A percentile compares a stretch with the other conserved stretches of the same genome.
These are phyloP conservation scores for Fusarium pseudocircinatum DNA, from an alignment of 2,329 filamentous ascomycete genomes.

Conservation along the genomic window DNA sequence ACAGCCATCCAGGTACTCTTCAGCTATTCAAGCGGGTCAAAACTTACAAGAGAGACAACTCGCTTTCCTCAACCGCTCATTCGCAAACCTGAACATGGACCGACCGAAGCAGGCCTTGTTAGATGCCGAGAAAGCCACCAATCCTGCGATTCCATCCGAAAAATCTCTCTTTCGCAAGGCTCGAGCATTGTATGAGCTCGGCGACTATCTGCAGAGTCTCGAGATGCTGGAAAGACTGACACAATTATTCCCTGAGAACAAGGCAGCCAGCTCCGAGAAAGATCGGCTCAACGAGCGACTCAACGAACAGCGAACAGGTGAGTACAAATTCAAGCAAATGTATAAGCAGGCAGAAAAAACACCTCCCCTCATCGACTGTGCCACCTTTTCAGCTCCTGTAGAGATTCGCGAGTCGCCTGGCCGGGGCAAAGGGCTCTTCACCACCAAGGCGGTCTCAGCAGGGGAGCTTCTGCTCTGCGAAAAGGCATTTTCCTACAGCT, in stretches of 20 bases:
- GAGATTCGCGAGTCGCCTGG: neutral
- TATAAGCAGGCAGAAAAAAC: neutral
- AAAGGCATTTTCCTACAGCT: neutral
- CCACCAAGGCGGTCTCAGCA: neutral
- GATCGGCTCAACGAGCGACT: neutral
- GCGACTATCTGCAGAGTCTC: neutral
- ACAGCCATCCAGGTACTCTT: neutral
- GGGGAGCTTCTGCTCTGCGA: conserved; percentile 1
- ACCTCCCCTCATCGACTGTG: neutral
- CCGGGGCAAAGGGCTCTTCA: neutral
- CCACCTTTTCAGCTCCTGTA: neutral
- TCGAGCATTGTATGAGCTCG: neutral
- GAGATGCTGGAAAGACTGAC: neutral
- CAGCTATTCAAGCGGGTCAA: neutral
- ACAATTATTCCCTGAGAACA: neutral
- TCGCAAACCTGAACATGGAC: neutral
- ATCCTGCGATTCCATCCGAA: neutral
- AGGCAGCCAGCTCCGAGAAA: neutral
- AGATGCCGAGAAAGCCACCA: neutral
- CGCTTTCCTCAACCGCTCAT: neutral
- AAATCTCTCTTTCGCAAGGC: neutral
- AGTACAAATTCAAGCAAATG: neutral
- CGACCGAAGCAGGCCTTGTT: neutral
- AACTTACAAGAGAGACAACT: neutral
- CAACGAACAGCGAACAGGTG: neutral